Base-by-base conservation (phyloP, 1,139 yeast genomes). In the Eremothecium sinecaudum region DNA sequence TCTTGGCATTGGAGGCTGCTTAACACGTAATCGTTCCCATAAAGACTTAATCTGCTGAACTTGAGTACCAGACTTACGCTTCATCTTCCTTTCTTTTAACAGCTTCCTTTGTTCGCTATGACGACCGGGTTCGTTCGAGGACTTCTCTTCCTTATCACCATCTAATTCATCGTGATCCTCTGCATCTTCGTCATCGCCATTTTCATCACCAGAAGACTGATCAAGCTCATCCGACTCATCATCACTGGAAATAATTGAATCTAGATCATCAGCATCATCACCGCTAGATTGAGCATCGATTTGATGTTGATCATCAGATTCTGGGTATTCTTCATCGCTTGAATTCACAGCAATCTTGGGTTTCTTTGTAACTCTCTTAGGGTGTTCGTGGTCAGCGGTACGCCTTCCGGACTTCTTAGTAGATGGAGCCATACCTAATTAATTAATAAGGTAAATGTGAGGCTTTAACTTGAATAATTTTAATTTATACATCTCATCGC, bases 11-110 rank as follows among this genome's bases (percentile, higher is more conserved):
- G 94, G 81, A 31, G 90, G 87, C 43, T 74, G 77, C 51, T 81
- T 82, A 28, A 82, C 92, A 62, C 97, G 75, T 48, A 90, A 67
- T 57, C 75, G 76, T 63, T 87, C 97, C 98, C 98, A 90, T 34
- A 90, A 61, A 33, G 71, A 68, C 61, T 90, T 90, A 59, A 90
- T 84, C 47, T 76, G 75, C 57, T 83, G 87, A 35, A 90, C 86
- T 61, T 81, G 82, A 28, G 66, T 65, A 45, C 97, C 97, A 15
- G 93, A 72, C 53, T 81, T 84, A 63, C 95, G 77, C 52, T 79
- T 76, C 42, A 83, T 66, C 58, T 86, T 87, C 61, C 98, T 76
- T 57, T 87, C 96, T 37, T 75, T 74, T 33, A 79, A 67, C 31
- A 79, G 58, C 49, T 78, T 77, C 57, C 78, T 79, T 62, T 87